phyloP scores from a whole-genome alignment of 129 eudicot genomes.

The Gnaphalium uliginosum region DNA sequence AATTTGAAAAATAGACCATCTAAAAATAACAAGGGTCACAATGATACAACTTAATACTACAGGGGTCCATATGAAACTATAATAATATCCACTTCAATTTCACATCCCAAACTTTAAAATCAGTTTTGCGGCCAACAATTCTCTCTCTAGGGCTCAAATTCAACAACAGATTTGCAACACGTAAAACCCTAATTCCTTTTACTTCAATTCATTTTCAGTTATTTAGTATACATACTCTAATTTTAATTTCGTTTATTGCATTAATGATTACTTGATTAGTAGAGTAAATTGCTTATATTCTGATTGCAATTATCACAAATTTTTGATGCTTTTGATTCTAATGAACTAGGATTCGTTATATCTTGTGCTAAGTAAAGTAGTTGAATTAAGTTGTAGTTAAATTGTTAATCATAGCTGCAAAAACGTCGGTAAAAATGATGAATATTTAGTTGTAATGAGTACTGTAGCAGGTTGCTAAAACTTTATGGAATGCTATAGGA shows the following conservation, averaged over 20 bases:
- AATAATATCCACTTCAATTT: not conserved
- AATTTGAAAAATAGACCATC: not conserved
- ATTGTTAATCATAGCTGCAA: too few species aligned
- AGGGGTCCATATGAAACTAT: constrained; percentile 16
- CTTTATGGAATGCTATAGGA: not conserved
- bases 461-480: not conserved
- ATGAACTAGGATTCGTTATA: too few species aligned
- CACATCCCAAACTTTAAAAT: constrained; percentile 11
- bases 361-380: too few species aligned
- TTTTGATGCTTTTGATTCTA: not conserved
- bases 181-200: constrained; percentile 40
- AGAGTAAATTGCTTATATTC: not conserved
- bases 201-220: constrained; percentile 10
- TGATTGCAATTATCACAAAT: not conserved
- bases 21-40: not conserved
- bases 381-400: too few species aligned
- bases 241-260: not conserved
- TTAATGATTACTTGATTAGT: not conserved
- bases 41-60: not conserved
- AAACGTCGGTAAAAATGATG: not conserved
- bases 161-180: constrained; percentile 32
- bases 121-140: constrained; percentile 37
- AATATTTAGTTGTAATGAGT: not conserved
- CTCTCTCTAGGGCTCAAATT: constrained; percentile 22
- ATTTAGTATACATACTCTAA: not conserved